A percentile compares a stretch with the other conserved stretches of the same genome.
phyloP scores from a whole-genome alignment of 441 rosid genomes.

The Gossypium trilobum region DNA sequence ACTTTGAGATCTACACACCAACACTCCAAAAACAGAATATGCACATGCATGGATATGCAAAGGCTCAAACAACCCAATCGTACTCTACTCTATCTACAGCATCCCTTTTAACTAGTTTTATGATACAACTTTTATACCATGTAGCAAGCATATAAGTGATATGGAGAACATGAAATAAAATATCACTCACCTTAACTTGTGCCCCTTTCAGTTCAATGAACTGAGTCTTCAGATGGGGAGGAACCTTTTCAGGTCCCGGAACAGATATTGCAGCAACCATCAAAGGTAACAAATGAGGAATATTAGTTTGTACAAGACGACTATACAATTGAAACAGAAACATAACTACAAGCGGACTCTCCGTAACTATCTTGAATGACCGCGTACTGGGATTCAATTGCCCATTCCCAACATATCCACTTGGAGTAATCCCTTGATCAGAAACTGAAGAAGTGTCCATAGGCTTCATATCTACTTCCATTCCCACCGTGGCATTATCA shows the following conservation, averaged over 20 bases:
- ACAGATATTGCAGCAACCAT: slow-evolving; percentile 98
- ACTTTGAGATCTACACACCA: neutral
- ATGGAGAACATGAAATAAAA: neutral
- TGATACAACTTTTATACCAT: neutral
- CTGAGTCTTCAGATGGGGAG: slow-evolving; percentile 62
- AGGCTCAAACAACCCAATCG: neutral
- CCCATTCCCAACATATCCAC: slow-evolving; percentile 47
- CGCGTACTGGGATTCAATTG: slow-evolving; percentile 85
- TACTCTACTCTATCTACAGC: neutral
- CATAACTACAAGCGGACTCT: slow-evolving; percentile 98
- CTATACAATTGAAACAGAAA: slow-evolving; percentile 86
- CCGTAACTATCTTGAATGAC: slow-evolving; percentile 90
- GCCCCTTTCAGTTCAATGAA: slow-evolving; percentile 94
- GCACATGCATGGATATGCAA: neutral
- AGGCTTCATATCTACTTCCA: slow-evolving; percentile 67
- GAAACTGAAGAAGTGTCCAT: slow-evolving; percentile 44
- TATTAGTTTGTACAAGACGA: slow-evolving; percentile 87
- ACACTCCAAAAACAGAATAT: slow-evolving; percentile 4
- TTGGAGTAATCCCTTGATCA: slow-evolving; percentile 54
- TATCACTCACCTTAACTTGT: slow-evolving; percentile 79
- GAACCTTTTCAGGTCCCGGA: slow-evolving; percentile 86
- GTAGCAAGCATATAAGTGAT: neutral
- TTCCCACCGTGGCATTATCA: slow-evolving; percentile 43
- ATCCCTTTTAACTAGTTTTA: neutral
- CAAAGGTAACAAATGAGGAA: slow-evolving; percentile 80